Evolutionary conservation across 2,329 filamentous ascomycete species (phyloP).

Genomic region (Arthrocladium fulminans): DNA sequence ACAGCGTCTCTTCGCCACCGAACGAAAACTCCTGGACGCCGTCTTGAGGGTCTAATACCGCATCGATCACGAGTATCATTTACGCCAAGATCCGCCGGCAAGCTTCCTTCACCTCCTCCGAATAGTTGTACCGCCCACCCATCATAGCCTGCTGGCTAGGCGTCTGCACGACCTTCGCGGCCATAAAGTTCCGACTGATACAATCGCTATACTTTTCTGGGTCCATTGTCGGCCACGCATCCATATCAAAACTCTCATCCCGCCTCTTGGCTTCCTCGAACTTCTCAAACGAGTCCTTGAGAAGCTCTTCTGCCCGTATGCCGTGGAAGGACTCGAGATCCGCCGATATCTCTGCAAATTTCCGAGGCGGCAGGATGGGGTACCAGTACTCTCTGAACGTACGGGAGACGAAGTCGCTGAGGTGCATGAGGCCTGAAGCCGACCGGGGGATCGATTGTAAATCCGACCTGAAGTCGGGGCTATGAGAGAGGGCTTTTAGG

Average conservation of each 20-base stretch:
- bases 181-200: constrained; percentile 3
- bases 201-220: constrained; percentile 1
- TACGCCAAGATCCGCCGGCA: background rate
- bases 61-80: background rate
- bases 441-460: background rate
- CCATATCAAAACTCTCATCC: background rate
- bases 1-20: background rate
- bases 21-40: background rate
- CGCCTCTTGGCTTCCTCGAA: constrained; percentile 1
- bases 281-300: background rate
- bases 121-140: background rate
- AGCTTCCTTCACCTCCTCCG: background rate
- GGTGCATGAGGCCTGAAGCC: background rate
- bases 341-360: background rate
- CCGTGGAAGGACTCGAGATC: constrained; percentile 2
- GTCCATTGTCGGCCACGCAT: background rate
- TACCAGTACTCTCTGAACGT: constrained; percentile 2
- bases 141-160: background rate
- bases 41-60: background rate
- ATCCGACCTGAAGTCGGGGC: background rate
- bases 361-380: background rate
- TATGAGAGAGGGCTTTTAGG: constrained; percentile 1
- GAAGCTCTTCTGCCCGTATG: background rate
- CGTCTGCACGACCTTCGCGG: background rate
- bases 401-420: background rate